Percentiles rank a stretch among this genome's conserved stretches.
These are phyloP conservation scores for Huntiella bhutanensis DNA, from an alignment of 2,329 filamentous ascomycete genomes.

Conservation along the genomic window DNA sequence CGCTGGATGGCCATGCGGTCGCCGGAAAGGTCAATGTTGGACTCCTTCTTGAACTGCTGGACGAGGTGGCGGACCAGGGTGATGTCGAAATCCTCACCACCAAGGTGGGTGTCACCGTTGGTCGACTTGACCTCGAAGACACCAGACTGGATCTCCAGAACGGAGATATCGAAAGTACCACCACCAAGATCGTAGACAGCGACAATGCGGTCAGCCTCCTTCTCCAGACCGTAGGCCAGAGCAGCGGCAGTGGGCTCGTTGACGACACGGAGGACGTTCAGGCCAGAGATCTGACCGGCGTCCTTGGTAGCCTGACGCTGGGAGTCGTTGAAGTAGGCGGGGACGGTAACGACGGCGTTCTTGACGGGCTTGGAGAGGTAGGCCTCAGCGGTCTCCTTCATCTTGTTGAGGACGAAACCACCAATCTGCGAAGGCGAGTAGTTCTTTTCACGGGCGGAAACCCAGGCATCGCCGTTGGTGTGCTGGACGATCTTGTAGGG, in stretches of 20 bases:
- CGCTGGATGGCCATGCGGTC: conserved; percentile 98
- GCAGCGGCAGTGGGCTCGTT: conserved; percentile 96
- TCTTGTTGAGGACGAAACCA: conserved; percentile 91
- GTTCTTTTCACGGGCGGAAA: conserved; percentile 79
- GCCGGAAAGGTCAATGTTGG: conserved; percentile 68
- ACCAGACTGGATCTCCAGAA: conserved; percentile 92
- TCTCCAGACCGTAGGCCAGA: conserved; percentile 89
- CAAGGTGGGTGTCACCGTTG: conserved; percentile 95
- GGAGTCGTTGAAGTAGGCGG: conserved; percentile 97
- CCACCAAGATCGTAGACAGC: conserved; percentile 96
- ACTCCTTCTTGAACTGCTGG: conserved; percentile 90
- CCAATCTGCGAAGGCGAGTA: conserved; percentile 98
- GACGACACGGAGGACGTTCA: conserved; percentile 92
- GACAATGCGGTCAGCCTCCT: conserved; percentile 74
- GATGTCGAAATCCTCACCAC: conserved; percentile 97
- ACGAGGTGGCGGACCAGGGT: conserved; percentile 84
- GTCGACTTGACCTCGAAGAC: conserved; percentile 99
- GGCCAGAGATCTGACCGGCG: conserved; percentile 84
- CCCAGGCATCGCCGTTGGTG: conserved; percentile 91
- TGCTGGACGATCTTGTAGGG: conserved; percentile 98
- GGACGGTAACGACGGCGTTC: conserved; percentile 93
- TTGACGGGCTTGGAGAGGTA: conserved; percentile 81
- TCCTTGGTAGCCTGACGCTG: conserved; percentile 98
- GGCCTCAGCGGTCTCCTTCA: conserved; percentile 95
- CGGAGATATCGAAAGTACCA: conserved; percentile 98